These are phyloP conservation scores for Pecoramyces ruminantium DNA, from an alignment of 192 early-diverging fungal genomes.

Conservation along the genomic window DNA sequence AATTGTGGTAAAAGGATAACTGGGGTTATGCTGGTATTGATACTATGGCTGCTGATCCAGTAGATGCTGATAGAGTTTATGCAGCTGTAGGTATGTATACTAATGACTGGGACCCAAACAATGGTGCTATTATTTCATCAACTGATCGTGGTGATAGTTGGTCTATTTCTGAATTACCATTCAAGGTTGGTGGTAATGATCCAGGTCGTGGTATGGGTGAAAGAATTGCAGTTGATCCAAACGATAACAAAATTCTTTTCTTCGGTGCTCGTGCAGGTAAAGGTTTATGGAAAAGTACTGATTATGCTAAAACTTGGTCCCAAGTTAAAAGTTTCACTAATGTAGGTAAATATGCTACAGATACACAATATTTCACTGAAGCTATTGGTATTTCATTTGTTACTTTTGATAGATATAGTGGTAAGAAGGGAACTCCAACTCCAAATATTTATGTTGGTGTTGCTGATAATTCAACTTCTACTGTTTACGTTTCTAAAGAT, in stretches of 20 bases:
- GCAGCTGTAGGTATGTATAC: neutral
- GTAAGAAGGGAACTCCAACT: neutral
- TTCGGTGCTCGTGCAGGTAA: constrained; percentile 1
- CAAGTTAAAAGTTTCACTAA: neutral
- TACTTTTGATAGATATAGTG: neutral
- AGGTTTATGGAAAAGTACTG: constrained; percentile 1
- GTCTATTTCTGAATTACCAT: neutral
- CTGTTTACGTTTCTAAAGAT: constrained; percentile 6
- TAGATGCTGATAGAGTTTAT: constrained; percentile 8
- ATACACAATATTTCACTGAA: neutral
- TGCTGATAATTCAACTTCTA: neutral
- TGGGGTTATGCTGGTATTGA: constrained; percentile 6
- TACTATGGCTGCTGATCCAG: constrained; percentile 8
- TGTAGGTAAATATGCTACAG: neutral
- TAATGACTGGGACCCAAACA: constrained; percentile 1
- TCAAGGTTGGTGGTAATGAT: constrained; percentile 3
- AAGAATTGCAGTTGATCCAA: constrained; percentile 4
- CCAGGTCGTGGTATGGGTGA: constrained; percentile 6
- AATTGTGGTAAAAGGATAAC: too few species aligned
- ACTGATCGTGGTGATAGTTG: constrained; percentile 1
- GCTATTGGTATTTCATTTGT: constrained; percentile 3
- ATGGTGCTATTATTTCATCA: neutral
- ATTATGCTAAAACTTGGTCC: neutral
- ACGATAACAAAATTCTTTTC: constrained; percentile 2
- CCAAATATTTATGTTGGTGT: constrained; percentile 2